Evolutionary conservation across 164 flowering plant genomes (phyloP).

Genomic region (Macadamia integrifolia): DNA sequence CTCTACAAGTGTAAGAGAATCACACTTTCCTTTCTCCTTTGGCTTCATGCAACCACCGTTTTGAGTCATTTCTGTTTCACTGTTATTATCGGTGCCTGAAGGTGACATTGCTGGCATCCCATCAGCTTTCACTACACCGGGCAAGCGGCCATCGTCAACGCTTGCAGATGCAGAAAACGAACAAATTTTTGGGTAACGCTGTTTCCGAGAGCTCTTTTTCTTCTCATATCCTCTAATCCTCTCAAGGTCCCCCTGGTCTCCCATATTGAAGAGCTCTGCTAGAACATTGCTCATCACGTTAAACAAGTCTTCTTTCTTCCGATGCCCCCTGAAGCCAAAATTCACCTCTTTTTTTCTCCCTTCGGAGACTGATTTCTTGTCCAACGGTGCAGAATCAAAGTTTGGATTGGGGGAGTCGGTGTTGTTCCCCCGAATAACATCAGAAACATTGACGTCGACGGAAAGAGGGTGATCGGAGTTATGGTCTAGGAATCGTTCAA

Average conservation of each 20-base stretch:
- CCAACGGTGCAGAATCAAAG: constrained; percentile 13
- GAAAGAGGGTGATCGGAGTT: constrained; percentile 5
- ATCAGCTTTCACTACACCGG: constrained; percentile 11
- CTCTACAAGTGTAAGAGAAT: constrained; percentile 18
- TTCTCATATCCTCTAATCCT: constrained; percentile 2
- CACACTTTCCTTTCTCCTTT: constrained; percentile 8
- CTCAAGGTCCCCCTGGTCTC: constrained; percentile 13
- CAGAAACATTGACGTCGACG: neutral
- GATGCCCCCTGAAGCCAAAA: neutral
- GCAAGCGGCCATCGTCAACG: constrained; percentile 9
- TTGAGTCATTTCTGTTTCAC: constrained; percentile 12
- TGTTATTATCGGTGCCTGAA: constrained; percentile 19
- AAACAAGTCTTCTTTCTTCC: constrained; percentile 21
- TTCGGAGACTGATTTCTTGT: constrained; percentile 3
- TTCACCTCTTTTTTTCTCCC: neutral
- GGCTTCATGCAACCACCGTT: neutral
- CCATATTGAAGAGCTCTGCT: constrained; percentile 67
- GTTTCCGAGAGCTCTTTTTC: constrained; percentile 54
- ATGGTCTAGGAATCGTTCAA: constrained; percentile 51
- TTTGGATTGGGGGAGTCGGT: neutral
- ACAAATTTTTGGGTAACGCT: constrained; percentile 52
- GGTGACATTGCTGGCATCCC: constrained; percentile 16
- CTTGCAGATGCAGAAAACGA: constrained; percentile 14
- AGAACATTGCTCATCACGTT: constrained; percentile 45
- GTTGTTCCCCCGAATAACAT: neutral